These are phyloP conservation scores for Populus hybrid DNA, from an alignment of 441 rosid genomes.

Conservation along the genomic window DNA sequence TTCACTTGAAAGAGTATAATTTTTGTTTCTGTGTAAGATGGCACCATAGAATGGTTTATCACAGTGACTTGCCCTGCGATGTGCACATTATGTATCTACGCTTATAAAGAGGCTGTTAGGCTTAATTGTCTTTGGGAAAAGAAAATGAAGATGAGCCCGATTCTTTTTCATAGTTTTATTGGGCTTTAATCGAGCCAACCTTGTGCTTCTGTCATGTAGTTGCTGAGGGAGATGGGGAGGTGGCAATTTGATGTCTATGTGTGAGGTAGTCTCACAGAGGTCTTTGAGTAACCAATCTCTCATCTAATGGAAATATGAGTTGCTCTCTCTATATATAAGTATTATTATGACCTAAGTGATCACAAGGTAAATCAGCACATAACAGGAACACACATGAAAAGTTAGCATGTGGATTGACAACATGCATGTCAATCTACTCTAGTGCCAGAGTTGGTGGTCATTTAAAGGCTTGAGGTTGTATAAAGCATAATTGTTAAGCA, in stretches of 20 bases:
- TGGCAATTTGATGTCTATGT: not conserved
- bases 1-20: not conserved
- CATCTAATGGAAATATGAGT: too few species aligned
- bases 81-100: not conserved
- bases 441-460: too few species aligned
- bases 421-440: too few species aligned
- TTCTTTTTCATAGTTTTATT: not conserved
- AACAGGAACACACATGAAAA: too few species aligned
- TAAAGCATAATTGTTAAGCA: too few species aligned
- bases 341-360: too few species aligned
- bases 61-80: not conserved
- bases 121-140: not conserved
- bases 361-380: too few species aligned
- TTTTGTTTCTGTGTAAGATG: not conserved
- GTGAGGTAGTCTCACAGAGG: too few species aligned
- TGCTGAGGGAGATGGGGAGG: not conserved
- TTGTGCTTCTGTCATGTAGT: not conserved
- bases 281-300: too few species aligned
- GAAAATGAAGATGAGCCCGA: not conserved
- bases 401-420: too few species aligned
- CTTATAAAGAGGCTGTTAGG: not conserved
- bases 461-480: too few species aligned
- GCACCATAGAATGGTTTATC: not conserved
- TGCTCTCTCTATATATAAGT: too few species aligned
- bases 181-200: not conserved